phyloP scores from a whole-genome alignment of 805 yeast genomes.

The Metschnikowia santaceciliae region DNA sequence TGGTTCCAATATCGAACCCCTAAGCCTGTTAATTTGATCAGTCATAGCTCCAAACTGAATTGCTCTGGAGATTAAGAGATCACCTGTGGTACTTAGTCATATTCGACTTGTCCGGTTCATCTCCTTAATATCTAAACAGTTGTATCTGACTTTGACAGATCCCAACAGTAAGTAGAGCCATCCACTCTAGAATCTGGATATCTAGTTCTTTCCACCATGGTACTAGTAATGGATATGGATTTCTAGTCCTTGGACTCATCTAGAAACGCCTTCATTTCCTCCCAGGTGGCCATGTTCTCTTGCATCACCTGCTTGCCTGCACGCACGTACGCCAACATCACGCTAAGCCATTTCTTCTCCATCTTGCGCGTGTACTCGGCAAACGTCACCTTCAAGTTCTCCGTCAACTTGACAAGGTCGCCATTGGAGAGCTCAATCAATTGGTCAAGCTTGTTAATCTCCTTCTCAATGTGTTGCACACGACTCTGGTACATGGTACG shows the following conservation, averaged over 20 bases:
- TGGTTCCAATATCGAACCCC: too few relatives aligned
- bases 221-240: too few relatives aligned
- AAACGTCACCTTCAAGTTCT: constrained; percentile 40
- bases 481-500: constrained; percentile 24
- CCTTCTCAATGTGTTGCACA: constrained; percentile 36
- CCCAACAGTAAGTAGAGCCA: too few relatives aligned
- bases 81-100: too few relatives aligned
- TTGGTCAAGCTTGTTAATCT: constrained; percentile 43
- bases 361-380: constrained; percentile 32
- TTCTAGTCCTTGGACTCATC: neutral
- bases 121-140: too few relatives aligned
- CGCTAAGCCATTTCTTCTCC: constrained; percentile 38
- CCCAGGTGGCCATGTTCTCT: constrained; percentile 24
- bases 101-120: too few relatives aligned
- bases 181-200: too few relatives aligned
- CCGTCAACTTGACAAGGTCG: constrained; percentile 44
- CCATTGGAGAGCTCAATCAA: constrained; percentile 40
- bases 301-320: constrained; percentile 27
- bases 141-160: too few relatives aligned
- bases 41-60: too few relatives aligned
- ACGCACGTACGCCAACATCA: constrained; percentile 36
- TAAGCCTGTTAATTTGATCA: too few relatives aligned
- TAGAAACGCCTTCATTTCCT: constrained; percentile 25
- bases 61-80: too few relatives aligned
- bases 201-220: too few relatives aligned